phyloP scores from a whole-genome alignment of 257 asterid genomes.

The Solanum etuberosum region DNA sequence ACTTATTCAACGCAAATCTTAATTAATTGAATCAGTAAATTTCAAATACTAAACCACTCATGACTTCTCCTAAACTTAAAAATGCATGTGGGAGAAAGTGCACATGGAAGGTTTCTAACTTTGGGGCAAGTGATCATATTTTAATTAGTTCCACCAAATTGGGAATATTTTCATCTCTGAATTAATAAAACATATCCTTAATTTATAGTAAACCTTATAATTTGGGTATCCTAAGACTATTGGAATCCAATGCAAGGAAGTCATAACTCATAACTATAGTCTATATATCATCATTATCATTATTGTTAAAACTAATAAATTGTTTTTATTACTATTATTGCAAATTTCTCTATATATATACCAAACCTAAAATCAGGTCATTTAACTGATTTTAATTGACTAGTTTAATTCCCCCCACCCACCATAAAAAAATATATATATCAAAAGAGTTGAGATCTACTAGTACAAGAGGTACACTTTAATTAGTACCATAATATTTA shows the following conservation, averaged over 20 bases:
- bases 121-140: neutral
- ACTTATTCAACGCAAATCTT: neutral
- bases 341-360: neutral
- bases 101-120: constrained; percentile 1
- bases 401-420: too few species aligned
- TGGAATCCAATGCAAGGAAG: neutral
- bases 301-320: neutral
- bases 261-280: too few species aligned
- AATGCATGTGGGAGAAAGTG: neutral
- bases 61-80: neutral
- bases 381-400: neutral
- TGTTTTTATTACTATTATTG: neutral
- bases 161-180: neutral
- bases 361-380: neutral
- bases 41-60: too few species aligned
- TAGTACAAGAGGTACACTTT: neutral
- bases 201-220: neutral
- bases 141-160: neutral
- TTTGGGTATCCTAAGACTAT: neutral
- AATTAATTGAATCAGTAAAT: neutral
- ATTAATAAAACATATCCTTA: neutral
- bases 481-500: neutral
- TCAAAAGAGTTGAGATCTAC: neutral
- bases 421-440: too few species aligned
- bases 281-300: neutral